These are phyloP conservation scores for Penicillium decumbens DNA, from an alignment of 2,329 filamentous ascomycete species.

Conservation along the genomic window DNA sequence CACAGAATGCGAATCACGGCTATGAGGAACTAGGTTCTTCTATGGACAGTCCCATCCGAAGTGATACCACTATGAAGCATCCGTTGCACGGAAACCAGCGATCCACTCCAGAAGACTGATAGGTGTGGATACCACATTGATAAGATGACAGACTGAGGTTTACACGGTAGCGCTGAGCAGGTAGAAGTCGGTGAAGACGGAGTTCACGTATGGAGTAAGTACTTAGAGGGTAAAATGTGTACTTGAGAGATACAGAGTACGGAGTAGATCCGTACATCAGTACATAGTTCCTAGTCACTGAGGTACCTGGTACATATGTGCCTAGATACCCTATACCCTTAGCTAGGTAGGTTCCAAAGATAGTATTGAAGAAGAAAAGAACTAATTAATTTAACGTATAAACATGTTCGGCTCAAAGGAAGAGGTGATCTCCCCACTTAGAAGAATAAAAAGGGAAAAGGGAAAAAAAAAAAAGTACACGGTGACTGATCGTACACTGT, in stretches of 20 bases:
- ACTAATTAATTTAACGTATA: background rate
- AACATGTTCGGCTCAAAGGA: background rate
- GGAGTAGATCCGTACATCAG: background rate
- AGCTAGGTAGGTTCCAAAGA: background rate
- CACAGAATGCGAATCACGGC: background rate
- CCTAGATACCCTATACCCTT: background rate
- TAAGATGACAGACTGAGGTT: constrained; percentile 9
- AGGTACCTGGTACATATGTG: background rate
- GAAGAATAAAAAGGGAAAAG: background rate
- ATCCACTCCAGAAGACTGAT: background rate
- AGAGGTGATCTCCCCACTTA: background rate
- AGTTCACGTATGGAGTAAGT: too few relatives aligned
- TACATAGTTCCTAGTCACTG: background rate
- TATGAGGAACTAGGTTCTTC: too few relatives aligned
- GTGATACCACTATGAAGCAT: constrained; percentile 3
- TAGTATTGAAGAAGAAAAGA: background rate
- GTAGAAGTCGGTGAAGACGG: background rate
- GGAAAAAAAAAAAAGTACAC: constrained; percentile 14
- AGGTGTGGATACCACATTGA: constrained; percentile 7
- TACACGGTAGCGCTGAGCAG: constrained; percentile 1
- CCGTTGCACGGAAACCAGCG: background rate
- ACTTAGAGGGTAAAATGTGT: background rate
- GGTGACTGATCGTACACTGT: constrained; percentile 28
- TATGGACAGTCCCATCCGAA: background rate
- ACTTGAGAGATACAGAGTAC: background rate